These are phyloP conservation scores for Monosporascus cannonballus DNA, from an alignment of 2,329 filamentous ascomycete species.

Conservation along the genomic window DNA sequence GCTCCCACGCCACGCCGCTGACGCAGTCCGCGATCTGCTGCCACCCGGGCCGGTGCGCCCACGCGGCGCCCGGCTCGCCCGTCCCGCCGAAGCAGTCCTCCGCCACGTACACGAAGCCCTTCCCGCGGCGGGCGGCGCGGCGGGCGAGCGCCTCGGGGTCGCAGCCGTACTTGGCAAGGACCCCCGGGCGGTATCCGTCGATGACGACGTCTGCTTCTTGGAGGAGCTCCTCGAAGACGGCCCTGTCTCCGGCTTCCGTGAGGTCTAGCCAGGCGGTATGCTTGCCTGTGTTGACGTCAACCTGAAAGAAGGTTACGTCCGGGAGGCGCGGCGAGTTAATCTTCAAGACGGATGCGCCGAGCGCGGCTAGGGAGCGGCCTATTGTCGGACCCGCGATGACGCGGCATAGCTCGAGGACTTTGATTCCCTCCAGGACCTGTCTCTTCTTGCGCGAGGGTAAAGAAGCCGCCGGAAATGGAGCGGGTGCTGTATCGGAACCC, in stretches of 20 bases:
- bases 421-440: constrained; percentile 51
- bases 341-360: constrained; percentile 69
- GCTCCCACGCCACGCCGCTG: constrained; percentile 29
- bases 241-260: constrained; percentile 46
- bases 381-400: constrained; percentile 73
- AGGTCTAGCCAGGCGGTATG: constrained; percentile 59
- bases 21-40: constrained; percentile 37
- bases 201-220: constrained; percentile 59
- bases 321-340: constrained; percentile 62
- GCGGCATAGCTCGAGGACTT: constrained; percentile 68
- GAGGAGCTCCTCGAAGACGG: constrained; percentile 52
- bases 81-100: constrained; percentile 67
- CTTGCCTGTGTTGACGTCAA: constrained; percentile 68
- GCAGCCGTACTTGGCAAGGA: constrained; percentile 58
- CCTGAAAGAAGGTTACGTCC: constrained; percentile 67
- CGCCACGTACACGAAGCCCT: constrained; percentile 61
- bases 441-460: constrained; percentile 22
- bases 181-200: constrained; percentile 64
- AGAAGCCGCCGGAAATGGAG: constrained; percentile 28
- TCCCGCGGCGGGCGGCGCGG: constrained; percentile 47
- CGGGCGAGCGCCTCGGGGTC: constrained; percentile 47
- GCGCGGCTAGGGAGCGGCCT: constrained; percentile 64
- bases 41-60: constrained; percentile 61
- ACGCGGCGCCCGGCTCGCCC: constrained; percentile 41
- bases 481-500: constrained; percentile 37